Evolutionary conservation across 768 basidiomycete species (phyloP).

Genomic region (Omphalotus guepiniiformis): DNA sequence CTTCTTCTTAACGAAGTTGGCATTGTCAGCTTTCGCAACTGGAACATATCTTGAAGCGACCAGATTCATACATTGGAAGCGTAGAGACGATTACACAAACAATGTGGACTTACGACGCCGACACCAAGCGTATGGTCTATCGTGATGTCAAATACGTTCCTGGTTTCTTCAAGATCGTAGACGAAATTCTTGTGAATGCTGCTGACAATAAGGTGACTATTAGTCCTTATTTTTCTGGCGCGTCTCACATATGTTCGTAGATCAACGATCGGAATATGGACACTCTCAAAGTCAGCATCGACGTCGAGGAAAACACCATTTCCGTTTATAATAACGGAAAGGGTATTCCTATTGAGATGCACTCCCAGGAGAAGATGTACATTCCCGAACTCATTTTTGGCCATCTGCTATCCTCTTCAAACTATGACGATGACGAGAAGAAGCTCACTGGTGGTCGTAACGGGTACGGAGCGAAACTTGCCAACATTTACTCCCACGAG

Average conservation of each 20-base stretch:
- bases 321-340: conserved; percentile 94
- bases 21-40: conserved; percentile 82
- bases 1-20: conserved; percentile 7
- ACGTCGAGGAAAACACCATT: conserved; percentile 79
- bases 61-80: conserved; percentile 95
- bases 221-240: neutral
- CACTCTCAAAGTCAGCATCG: conserved; percentile 81
- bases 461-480: conserved; percentile 96
- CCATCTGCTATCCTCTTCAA: conserved; percentile 88
- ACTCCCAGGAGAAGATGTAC: conserved; percentile 87
- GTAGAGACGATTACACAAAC: conserved; percentile 80
- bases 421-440: conserved; percentile 99
- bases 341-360: conserved; percentile 96
- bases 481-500: conserved; percentile 96
- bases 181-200: conserved; percentile 98
- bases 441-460: conserved; percentile 98
- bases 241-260: conserved; percentile 35
- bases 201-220: conserved; percentile 94
- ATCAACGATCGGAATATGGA: conserved; percentile 93
- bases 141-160: conserved; percentile 89
- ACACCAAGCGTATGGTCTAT: conserved; percentile 77
- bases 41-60: conserved; percentile 89
- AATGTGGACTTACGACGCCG: conserved; percentile 94
- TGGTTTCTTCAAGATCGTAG: conserved; percentile 98
- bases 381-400: conserved; percentile 99